These are phyloP conservation scores for Actinidia chinensis DNA, from an alignment of 179 eudicot species.

Conservation along the genomic window DNA sequence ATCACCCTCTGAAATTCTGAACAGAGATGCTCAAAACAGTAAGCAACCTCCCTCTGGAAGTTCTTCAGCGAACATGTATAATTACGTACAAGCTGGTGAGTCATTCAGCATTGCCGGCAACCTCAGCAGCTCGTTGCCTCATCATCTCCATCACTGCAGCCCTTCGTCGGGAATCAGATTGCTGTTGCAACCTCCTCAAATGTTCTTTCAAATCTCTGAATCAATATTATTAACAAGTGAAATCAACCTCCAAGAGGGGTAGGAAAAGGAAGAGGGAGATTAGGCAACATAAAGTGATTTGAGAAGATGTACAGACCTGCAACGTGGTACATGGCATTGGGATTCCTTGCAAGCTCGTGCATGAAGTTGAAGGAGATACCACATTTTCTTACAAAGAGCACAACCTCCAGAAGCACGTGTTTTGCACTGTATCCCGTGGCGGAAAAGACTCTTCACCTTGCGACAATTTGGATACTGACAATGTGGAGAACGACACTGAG, in stretches of 20 bases:
- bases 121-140: slow-evolving; percentile 91
- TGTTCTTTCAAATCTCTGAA: slow-evolving; percentile 80
- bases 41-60: background rate
- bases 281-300: background rate
- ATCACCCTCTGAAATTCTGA: background rate
- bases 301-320: slow-evolving; percentile 55
- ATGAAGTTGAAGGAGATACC: slow-evolving; percentile 97
- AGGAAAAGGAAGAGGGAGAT: background rate
- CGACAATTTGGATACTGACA: slow-evolving; percentile 88
- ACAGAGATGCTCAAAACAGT: background rate
- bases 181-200: slow-evolving; percentile 72
- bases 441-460: slow-evolving; percentile 89
- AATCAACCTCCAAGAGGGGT: background rate
- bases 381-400: slow-evolving; percentile 89
- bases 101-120: slow-evolving; percentile 52
- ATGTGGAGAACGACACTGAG: slow-evolving; percentile 73
- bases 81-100: slow-evolving; percentile 23
- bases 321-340: slow-evolving; percentile 82
- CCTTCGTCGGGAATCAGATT: slow-evolving; percentile 84
- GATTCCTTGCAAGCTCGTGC: slow-evolving; percentile 95
- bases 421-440: slow-evolving; percentile 88
- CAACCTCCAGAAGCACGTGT: slow-evolving; percentile 86
- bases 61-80: background rate
- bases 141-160: slow-evolving; percentile 98
- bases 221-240: background rate